A percentile compares a stretch with the other conserved stretches of the same genome.
Conservation (phyloP, 371 early-diverging fungal species). For the Globomyces sp. region DNA sequence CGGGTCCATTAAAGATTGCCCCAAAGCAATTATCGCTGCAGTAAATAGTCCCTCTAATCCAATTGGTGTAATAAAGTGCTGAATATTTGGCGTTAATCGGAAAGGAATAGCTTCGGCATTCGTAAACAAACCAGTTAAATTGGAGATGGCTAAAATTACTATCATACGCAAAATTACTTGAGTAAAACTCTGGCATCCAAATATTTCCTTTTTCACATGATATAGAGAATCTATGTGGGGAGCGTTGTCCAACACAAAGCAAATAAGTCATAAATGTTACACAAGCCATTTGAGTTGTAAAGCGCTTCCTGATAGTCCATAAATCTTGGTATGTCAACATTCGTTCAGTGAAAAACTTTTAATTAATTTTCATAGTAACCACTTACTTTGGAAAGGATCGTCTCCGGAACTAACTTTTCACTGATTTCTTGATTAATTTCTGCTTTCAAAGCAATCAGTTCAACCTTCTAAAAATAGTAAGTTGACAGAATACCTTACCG, state of each 20-base stretch:
- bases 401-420: conserved; percentile 72
- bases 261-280: conserved; percentile 87
- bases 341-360: conserved; percentile 40
- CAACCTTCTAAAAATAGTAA: conserved; percentile 50
- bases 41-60: conserved; percentile 92
- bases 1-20: conserved; percentile 72
- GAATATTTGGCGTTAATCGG: conserved; percentile 96
- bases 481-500: conserved; percentile 4
- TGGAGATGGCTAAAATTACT: conserved; percentile 24
- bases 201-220: conserved; percentile 78
- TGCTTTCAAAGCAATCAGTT: conserved; percentile 70
- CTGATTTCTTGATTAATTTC: conserved; percentile 80
- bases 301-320: conserved; percentile 91
- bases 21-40: conserved; percentile 75
- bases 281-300: conserved; percentile 85
- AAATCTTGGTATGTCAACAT: conserved; percentile 80
- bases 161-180: conserved; percentile 47
- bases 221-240: conserved; percentile 85
- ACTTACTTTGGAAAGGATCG: conserved; percentile 64
- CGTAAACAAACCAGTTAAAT: conserved; percentile 29
- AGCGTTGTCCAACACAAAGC: conserved; percentile 80
- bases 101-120: conserved; percentile 89
- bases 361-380: conserved; percentile 25
- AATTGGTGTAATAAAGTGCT: conserved; percentile 86
- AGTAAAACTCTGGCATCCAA: conserved; percentile 75